Evolutionary conservation across 148 eudicot genomes (phyloP).

Genomic region (Pharnaceum exiguum): DNA sequence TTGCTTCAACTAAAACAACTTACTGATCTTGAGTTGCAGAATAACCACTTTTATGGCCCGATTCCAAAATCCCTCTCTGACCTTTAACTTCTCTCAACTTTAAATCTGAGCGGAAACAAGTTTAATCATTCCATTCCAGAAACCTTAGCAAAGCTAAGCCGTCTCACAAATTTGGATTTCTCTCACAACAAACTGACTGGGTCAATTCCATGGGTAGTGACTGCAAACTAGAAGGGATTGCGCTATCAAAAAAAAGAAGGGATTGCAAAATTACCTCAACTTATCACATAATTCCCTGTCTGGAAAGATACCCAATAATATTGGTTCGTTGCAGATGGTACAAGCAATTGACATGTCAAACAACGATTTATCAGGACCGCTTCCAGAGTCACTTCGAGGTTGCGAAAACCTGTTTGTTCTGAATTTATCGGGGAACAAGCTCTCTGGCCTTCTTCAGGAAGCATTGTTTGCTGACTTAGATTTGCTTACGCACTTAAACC

Average conservation of each 20-base stretch:
- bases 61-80: conserved; percentile 47
- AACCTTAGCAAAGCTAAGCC: conserved; percentile 40
- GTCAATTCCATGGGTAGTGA: conserved; percentile 39
- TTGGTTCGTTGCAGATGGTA: conserved; percentile 72
- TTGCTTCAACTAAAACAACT: conserved; percentile 53
- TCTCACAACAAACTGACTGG: conserved; percentile 66
- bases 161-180: conserved; percentile 49
- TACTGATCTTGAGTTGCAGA: conserved; percentile 34
- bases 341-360: conserved; percentile 70
- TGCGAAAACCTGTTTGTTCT: conserved; percentile 65
- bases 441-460: conserved; percentile 44
- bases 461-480: conserved; percentile 26
- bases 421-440: conserved; percentile 57
- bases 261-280: conserved; percentile 49
- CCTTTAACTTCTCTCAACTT: conserved; percentile 48
- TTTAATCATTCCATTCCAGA: conserved; percentile 52
- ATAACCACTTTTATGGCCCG: conserved; percentile 48
- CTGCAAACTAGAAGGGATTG: conserved; percentile 52
- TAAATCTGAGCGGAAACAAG: conserved; percentile 70
- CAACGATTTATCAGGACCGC: conserved; percentile 60
- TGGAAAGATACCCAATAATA: conserved; percentile 53
- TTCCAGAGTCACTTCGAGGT: conserved; percentile 49
- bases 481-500: conserved; percentile 48
- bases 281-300: conserved; percentile 56
- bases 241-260: too few relatives aligned